A percentile compares a stretch with the other conserved stretches of the same genome.
Evolutionary conservation across 352 stramenopile species (phyloP).

Genomic region (Phytophthora chlamydospora): DNA sequence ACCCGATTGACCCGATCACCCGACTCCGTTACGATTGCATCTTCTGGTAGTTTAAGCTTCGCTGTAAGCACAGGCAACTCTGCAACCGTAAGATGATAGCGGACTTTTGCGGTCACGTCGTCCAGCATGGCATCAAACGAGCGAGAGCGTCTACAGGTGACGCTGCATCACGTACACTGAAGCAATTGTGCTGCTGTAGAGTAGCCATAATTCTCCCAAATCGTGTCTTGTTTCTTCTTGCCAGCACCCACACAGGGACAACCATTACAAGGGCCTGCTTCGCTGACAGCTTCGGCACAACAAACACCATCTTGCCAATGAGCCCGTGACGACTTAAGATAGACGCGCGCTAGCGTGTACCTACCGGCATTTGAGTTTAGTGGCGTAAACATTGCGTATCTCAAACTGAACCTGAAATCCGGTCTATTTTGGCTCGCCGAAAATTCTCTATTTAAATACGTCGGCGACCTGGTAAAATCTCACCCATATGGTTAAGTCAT

Average conservation of each 20-base stretch:
- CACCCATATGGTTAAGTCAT: too few relatives aligned
- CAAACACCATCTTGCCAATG: background rate
- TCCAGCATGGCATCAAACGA: background rate
- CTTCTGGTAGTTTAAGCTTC: too few relatives aligned
- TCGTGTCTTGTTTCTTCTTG: background rate
- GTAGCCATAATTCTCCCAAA: background rate
- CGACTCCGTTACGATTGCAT: too few relatives aligned
- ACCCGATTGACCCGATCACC: too few relatives aligned
- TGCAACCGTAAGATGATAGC: conserved; percentile 1
- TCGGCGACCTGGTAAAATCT: too few relatives aligned
- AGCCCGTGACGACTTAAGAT: background rate
- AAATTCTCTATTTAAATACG: too few relatives aligned
- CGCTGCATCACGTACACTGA: background rate
- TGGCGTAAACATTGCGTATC: too few relatives aligned
- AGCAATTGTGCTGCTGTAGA: background rate
- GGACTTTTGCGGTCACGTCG: background rate
- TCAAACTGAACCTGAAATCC: too few relatives aligned
- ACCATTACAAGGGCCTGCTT: background rate
- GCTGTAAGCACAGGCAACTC: background rate
- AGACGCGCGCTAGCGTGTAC: background rate
- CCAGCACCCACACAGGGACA: background rate
- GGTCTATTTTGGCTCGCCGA: too few relatives aligned
- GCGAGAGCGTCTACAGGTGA: background rate
- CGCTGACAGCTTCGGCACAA: background rate
- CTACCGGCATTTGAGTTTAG: too few relatives aligned